Base-by-base conservation (phyloP, 257 asterid genomes). In the Plantago major region DNA sequence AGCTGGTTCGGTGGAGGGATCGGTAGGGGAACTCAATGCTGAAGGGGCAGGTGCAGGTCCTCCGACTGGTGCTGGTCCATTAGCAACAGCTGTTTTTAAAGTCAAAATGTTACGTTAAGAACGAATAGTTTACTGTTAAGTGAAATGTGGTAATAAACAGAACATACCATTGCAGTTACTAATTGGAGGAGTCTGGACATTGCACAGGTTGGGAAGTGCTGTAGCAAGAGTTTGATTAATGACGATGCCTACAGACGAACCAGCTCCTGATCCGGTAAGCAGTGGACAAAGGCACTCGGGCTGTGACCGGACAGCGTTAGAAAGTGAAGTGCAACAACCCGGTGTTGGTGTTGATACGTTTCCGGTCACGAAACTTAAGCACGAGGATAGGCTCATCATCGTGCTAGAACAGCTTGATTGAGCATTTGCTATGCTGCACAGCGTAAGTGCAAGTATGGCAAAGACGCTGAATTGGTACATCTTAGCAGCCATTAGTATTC, bases 221-320 rank as follows among this genome's bases (percentile, higher is more conserved):
- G 72, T 55, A 17, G 90, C 90, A 26, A 79, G 83, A 67, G 90
- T 80, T 51, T 73, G 81, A 46, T 83, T 83, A 48, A 78, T 60
- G 49, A 51, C 64, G 22, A 60, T 33, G 43, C 64, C 64, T 3
- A 60, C n/a, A 60, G 50, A 19, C 22, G 53, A 19, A 44, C 64
- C 64, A 44, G 53, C 50, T 0, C 64, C 64, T 7, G 44, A 12
- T 8, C 42, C 15, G 42, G 12, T 42, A 17, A 60, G 42, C 8
- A 60, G 64, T 44, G 64, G 64, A 60, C 64, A 60, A 10, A 44
- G 16, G 54, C 64, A 60, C 64, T 60, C 53, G 16, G 64, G 64
- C 11, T 73, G 80, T 9, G 85, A 70, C 49, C 60, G 73, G 18
- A 79, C 82, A 12, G 76, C 68, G 38, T 47, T 57, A 10, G 73